Conservation (phyloP, 345 rosid species). For the Boechera stricta region DNA sequence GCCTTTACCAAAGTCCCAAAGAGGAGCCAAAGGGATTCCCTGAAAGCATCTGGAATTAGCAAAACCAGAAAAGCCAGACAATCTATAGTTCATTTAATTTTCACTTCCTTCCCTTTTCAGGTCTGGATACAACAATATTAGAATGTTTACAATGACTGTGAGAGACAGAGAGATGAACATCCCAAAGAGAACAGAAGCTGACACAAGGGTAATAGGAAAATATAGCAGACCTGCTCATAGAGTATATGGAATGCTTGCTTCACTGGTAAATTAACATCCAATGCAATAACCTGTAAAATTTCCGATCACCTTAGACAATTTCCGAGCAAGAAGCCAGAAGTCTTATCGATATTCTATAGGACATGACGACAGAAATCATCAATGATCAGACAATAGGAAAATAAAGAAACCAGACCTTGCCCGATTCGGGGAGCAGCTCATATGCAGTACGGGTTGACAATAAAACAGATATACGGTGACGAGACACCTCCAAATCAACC, state of each 20-base stretch:
- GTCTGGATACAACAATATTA: conserved; percentile 34
- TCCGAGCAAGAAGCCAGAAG: conserved; percentile 19
- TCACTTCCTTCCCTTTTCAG: conserved; percentile 24
- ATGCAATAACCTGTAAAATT: conserved; percentile 74
- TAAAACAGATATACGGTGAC: conserved; percentile 67
- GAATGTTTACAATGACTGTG: conserved; percentile 20
- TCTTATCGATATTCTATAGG: conserved; percentile 5
- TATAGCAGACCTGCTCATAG: conserved; percentile 79
- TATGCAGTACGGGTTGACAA: conserved; percentile 81
- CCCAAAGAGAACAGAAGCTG: conserved; percentile 33
- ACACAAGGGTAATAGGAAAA: conserved; percentile 4
- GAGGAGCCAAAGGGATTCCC: conserved; percentile 88
- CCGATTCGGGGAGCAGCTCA: conserved; percentile 95
- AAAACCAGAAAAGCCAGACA: conserved; percentile 34
- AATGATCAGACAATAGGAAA: conserved; percentile 40
- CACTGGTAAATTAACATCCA: conserved; percentile 94
- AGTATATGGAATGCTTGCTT: conserved; percentile 98
- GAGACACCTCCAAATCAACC: conserved; percentile 75
- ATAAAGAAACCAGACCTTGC: conserved; percentile 81
- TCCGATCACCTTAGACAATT: conserved; percentile 12
- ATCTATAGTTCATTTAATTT: conserved; percentile 21
- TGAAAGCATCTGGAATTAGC: conserved; percentile 49
- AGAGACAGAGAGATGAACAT: conserved; percentile 24
- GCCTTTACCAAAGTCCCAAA: conserved; percentile 72
- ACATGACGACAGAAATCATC: conserved; percentile 31